Evolutionary conservation across 495 filamentous ascomycete species (phyloP).

Genomic region (Penicillium flavigenum): DNA sequence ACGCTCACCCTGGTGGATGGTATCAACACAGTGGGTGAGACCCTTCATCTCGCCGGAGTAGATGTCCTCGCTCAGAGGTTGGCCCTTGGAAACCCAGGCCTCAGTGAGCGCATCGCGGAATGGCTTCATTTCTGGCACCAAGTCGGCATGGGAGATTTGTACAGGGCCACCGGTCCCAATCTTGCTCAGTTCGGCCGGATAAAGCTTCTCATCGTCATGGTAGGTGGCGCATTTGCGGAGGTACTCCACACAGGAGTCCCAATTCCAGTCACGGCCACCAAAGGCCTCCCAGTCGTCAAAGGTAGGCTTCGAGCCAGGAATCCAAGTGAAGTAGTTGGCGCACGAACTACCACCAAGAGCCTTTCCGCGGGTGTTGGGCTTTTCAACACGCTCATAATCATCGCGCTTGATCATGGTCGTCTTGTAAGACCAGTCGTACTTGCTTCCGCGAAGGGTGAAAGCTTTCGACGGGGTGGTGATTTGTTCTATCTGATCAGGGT

Average conservation of each 20-base stretch:
- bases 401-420: slow-evolving; percentile 60
- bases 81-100: slow-evolving; percentile 57
- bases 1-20: slow-evolving; percentile 58
- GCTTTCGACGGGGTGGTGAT: slow-evolving; percentile 48
- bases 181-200: slow-evolving; percentile 41
- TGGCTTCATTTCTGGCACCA: slow-evolving; percentile 50
- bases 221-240: slow-evolving; percentile 58
- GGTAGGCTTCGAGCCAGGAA: slow-evolving; percentile 51
- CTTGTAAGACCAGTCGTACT: slow-evolving; percentile 64
- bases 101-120: slow-evolving; percentile 57
- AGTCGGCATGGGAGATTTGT: slow-evolving; percentile 49
- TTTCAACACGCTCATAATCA: slow-evolving; percentile 62
- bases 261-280: slow-evolving; percentile 57
- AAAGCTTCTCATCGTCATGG: slow-evolving; percentile 49
- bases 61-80: slow-evolving; percentile 52
- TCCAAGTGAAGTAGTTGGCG: slow-evolving; percentile 60
- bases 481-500: slow-evolving; percentile 38
- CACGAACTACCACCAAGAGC: slow-evolving; percentile 53
- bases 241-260: slow-evolving; percentile 51
- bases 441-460: slow-evolving; percentile 43
- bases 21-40: slow-evolving; percentile 54
- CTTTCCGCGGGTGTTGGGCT: slow-evolving; percentile 59
- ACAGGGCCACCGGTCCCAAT: slow-evolving; percentile 52
- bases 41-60: slow-evolving; percentile 57
- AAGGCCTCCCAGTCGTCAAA: slow-evolving; percentile 59